Evolutionary conservation across 768 basidiomycete species (phyloP).

Genomic region (Clitopilus hobsonii): DNA sequence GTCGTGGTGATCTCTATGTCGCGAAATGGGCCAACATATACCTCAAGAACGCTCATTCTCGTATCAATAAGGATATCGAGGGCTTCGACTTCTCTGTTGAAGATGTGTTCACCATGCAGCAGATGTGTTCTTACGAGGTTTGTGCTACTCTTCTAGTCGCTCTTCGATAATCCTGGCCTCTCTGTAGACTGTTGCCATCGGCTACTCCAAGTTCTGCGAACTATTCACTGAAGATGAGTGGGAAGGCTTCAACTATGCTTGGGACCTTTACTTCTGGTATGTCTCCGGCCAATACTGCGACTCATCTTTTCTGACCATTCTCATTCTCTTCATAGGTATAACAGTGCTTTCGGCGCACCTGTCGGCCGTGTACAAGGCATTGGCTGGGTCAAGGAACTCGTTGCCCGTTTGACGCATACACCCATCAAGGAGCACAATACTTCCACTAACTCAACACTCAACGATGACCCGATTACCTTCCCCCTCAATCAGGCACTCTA

Average conservation of each 20-base stretch:
- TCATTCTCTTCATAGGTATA: slow-evolving; percentile 42
- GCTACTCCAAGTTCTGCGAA: slow-evolving; percentile 88
- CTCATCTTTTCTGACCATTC: not conserved
- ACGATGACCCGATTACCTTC: slow-evolving; percentile 65
- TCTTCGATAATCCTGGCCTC: slow-evolving; percentile 1
- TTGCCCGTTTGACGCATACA: slow-evolving; percentile 77
- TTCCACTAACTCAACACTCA: slow-evolving; percentile 79
- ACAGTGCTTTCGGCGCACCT: slow-evolving; percentile 78
- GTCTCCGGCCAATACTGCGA: slow-evolving; percentile 4
- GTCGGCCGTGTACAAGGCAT: slow-evolving; percentile 72
- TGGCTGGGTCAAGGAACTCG: slow-evolving; percentile 78
- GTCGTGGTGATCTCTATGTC: slow-evolving; percentile 57
- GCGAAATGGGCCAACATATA: slow-evolving; percentile 68
- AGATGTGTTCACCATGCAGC: slow-evolving; percentile 75
- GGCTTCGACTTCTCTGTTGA: slow-evolving; percentile 62
- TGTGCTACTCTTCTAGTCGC: slow-evolving; percentile 8
- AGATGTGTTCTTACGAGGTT: slow-evolving; percentile 84
- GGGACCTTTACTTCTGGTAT: slow-evolving; percentile 61
- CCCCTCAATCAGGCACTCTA: slow-evolving; percentile 71
- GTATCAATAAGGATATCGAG: slow-evolving; percentile 53
- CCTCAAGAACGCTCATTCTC: slow-evolving; percentile 56
- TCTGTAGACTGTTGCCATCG: slow-evolving; percentile 78
- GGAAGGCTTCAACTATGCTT: slow-evolving; percentile 90
- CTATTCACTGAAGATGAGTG: slow-evolving; percentile 90
- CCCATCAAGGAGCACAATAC: slow-evolving; percentile 69